Conservation (phyloP, 1,284 basidiomycete species). For the Clitocybe nebularis region DNA sequence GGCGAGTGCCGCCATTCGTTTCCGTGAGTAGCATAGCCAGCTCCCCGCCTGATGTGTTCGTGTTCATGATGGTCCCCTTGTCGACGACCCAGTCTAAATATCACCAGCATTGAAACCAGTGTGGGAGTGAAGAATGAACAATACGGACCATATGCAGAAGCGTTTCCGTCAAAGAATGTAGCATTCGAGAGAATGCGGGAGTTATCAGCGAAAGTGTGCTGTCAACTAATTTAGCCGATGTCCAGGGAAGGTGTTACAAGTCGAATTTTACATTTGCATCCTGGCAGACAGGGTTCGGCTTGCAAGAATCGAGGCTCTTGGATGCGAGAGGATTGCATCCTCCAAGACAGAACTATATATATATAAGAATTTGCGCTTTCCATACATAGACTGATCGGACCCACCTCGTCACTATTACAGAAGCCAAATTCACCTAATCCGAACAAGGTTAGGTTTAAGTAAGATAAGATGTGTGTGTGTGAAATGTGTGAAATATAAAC, state of each 20-base stretch:
- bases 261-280: slow-evolving; percentile 45
- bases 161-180: slow-evolving; percentile 72
- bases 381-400: slow-evolving; percentile 17
- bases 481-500: slow-evolving; percentile 27
- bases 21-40: slow-evolving; percentile 65
- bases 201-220: slow-evolving; percentile 66
- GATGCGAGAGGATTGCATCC: slow-evolving; percentile 80
- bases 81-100: slow-evolving; percentile 66
- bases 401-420: slow-evolving; percentile 57
- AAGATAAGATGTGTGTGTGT: neutral
- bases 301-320: slow-evolving; percentile 59
- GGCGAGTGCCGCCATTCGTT: slow-evolving; percentile 66
- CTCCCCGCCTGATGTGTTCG: slow-evolving; percentile 56
- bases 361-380: slow-evolving; percentile 1
- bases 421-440: slow-evolving; percentile 67
- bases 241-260: neutral
- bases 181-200: slow-evolving; percentile 63
- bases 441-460: neutral
- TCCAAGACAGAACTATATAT: slow-evolving; percentile 65
- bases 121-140: neutral
- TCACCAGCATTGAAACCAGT: neutral
- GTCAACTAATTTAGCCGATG: neutral
- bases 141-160: slow-evolving; percentile 48
- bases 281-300: slow-evolving; percentile 69
- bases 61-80: slow-evolving; percentile 61